Evolutionary conservation across 2,329 filamentous ascomycete species (phyloP), one percentile per base, ranked within the genome.

Genomic region (Colletotrichum camelliae): DNA sequence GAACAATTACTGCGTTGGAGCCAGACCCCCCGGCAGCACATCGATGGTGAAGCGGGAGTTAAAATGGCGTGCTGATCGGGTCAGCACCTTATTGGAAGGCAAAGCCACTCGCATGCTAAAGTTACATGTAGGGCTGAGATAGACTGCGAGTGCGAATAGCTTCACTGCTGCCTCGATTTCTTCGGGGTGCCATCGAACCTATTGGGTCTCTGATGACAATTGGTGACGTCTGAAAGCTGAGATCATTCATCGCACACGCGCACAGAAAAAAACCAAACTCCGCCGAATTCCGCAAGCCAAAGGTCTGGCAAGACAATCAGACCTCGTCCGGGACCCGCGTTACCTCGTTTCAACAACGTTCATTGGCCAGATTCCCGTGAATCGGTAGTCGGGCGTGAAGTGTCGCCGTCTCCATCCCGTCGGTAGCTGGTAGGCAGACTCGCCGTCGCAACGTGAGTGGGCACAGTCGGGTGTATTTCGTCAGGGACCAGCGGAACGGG

Each of bases 1-100:
- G 43, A 48, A 48, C 43, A 21, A 5, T 21, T 21, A 52, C 12
- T 21, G 43, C 43, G n/a, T 52, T 21, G 43, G n/a, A 52, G 43
- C n/a, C 43, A 52, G 21, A 12, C 12, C 12, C 43, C 65, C 58
- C 16, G 10, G 58, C n/a, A 39, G 57, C 18, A 31, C 31, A 31
- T 52, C 35, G 24, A 39, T 58, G 58, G 12, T 55, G 31, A 70
- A 35, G 43, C 71, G 43, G 58, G 48, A 58, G 43, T 57, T 60
- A 65, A 71, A 71, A 74, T 66, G 67, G 60, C 67, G 60, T 74
- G 72, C 72, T 74, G 18, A 27, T 48, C 16, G 24, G 33, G 57
- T 52, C 24, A 64, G 18, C 57, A 43, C 33, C 43, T 57, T 35
- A 57, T 64, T 64, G 57, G 71, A 48, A 64, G 24, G 27, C 13